phyloP scores from a whole-genome alignment of 2,329 filamentous ascomycete genomes.

The Xylariaceae sp. region DNA sequence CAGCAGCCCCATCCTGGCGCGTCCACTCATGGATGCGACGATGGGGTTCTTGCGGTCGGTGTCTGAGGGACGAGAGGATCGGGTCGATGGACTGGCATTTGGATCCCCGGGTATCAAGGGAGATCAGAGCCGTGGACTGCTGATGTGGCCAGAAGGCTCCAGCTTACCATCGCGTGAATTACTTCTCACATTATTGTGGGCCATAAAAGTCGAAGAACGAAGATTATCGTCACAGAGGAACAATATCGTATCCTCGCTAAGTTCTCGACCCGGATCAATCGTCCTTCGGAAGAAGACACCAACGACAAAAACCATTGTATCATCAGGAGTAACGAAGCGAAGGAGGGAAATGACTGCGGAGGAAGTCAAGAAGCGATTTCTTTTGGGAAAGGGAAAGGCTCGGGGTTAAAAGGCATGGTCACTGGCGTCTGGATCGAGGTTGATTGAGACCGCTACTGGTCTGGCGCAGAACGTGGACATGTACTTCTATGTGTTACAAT shows the following conservation, averaged over 20 bases:
- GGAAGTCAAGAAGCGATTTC: constrained; percentile 19
- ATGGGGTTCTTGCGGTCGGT: constrained; percentile 69
- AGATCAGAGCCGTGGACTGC: constrained; percentile 31
- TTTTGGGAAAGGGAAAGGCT: constrained; percentile 17
- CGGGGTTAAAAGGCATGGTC: constrained; percentile 2
- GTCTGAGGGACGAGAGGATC: constrained; percentile 53
- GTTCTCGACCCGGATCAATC: constrained; percentile 25
- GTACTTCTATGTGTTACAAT: neutral
- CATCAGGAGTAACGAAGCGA: constrained; percentile 19
- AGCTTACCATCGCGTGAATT: constrained; percentile 35
- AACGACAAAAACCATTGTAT: constrained; percentile 22
- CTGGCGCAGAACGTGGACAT: neutral
- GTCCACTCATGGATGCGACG: constrained; percentile 71
- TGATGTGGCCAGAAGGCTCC: constrained; percentile 33
- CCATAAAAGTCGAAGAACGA: constrained; percentile 33
- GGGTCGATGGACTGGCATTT: constrained; percentile 37
- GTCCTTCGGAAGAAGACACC: constrained; percentile 26
- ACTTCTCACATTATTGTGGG: constrained; percentile 35
- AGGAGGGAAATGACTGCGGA: constrained; percentile 19
- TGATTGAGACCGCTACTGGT: neutral
- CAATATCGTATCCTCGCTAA: constrained; percentile 19
- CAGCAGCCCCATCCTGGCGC: constrained; percentile 71
- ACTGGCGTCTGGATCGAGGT: constrained; percentile 5
- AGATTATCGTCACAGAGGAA: constrained; percentile 22
- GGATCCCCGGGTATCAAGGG: constrained; percentile 36